Percentiles rank a stretch among this genome's conserved stretches.
These are phyloP conservation scores for Castanea mollissima DNA, from an alignment of 306 rosid species.

Conservation along the genomic window DNA sequence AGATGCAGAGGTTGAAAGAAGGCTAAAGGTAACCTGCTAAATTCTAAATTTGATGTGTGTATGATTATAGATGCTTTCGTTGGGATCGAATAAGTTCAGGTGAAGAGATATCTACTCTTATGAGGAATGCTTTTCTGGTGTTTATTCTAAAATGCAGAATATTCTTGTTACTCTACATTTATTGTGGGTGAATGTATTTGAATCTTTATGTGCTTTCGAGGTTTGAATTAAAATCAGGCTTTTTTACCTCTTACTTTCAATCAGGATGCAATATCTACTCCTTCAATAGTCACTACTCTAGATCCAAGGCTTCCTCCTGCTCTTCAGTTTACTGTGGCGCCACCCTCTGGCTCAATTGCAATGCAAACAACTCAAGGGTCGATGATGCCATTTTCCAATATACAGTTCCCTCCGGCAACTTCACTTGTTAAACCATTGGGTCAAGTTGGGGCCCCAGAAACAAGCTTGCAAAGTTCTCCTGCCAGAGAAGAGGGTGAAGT, in stretches of 20 bases:
- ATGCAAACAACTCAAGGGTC: conserved; percentile 57
- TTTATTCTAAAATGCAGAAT: not conserved
- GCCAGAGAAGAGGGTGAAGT: conserved; percentile 99
- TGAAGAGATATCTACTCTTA: not conserved
- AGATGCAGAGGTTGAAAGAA: conserved; percentile 83
- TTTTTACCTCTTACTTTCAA: conserved; percentile 11
- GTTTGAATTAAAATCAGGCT: conserved; percentile 6
- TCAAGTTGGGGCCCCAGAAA: conserved; percentile 59
- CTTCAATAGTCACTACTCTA: conserved; percentile 39
- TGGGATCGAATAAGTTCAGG: not conserved
- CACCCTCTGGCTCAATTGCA: conserved; percentile 62
- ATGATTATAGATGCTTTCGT: not conserved
- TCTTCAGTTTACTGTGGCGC: conserved; percentile 46
- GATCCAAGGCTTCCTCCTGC: conserved; percentile 68
- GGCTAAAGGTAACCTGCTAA: conserved; percentile 66
- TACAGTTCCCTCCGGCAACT: conserved; percentile 56
- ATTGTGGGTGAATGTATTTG: not conserved
- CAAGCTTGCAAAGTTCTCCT: conserved; percentile 85
- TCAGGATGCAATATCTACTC: conserved; percentile 66
- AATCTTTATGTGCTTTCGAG: not conserved
- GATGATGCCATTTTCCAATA: conserved; percentile 41
- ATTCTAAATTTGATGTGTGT: conserved; percentile 15
- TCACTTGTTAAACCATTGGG: conserved; percentile 55
- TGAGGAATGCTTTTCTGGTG: not conserved
- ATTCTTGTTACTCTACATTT: not conserved